Evolutionary conservation across 1,139 yeast species (phyloP), one percentile per base, ranked within the genome.

Genomic region (Wickerhamiella pararugosa): DNA sequence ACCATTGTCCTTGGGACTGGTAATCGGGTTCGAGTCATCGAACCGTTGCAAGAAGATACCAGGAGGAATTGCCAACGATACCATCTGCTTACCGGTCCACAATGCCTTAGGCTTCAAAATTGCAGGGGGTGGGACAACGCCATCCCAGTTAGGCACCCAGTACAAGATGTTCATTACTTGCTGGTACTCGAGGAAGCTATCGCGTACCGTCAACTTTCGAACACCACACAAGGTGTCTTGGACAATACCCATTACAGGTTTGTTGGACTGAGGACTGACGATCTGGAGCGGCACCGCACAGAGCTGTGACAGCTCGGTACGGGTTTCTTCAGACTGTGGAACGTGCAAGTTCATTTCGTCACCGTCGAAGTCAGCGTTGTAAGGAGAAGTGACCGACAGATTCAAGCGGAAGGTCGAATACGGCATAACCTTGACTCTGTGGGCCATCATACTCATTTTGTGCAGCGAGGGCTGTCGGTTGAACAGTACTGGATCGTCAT

Each of bases 401-500:
- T 90, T 92, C 66, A 92, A 70, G 66, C 99, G 78, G 69, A 92
- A 92, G 0, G 99, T 90, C 4, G 97, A 87, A 60, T 87, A 92
- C 9, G 99, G 99, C 95, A 92, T 87, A 41, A 90, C 98, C 60
- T 83, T 86, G 34, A 90, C 98, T 66, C 96, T 75, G 61, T 92
- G 99, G n/a, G 96, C 94, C 98, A 92, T 92, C 98, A 92, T 92
- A 47, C 97, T 86, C 97, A 92, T 90, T 65, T 92, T 92, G 67
- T 92, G 99, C 64, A 92, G 71, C 31, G 98, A 90, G 42, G 99
- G 98, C 67, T 92, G 99, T 72, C 99, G 95, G 62, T 90, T 90
- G 70, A 90, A 90, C 56, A 90, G 73, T 30, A 90, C 98, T 2
- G 98, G 97, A 60, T 90, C 99, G 56, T 87, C 75, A 61, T 90